Evolutionary conservation across 1,284 basidiomycete species (phyloP).

Genomic region (Spongiforma sp.): DNA sequence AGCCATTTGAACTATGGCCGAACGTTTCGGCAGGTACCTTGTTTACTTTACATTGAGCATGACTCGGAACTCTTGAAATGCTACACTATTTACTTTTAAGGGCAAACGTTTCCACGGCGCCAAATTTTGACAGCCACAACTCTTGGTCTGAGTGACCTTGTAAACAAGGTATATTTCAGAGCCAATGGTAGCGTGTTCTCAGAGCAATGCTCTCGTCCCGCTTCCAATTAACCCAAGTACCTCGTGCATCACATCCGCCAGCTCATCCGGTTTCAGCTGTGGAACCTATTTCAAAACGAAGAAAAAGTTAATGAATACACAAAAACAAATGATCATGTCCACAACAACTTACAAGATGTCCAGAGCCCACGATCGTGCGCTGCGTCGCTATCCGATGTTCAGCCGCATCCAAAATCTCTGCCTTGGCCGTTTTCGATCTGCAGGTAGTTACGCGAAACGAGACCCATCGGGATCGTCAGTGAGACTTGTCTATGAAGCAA

Average conservation of each 20-base stretch:
- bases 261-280: constrained; percentile 36
- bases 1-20: no score
- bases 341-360: constrained; percentile 32
- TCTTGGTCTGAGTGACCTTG: no score
- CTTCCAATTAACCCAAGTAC: constrained; percentile 25
- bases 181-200: constrained; percentile 5
- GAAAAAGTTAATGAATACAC: not conserved
- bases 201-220: constrained; percentile 20
- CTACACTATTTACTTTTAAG: no score
- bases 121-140: no score
- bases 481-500: no score
- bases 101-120: no score
- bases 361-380: constrained; percentile 31
- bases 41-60: no score
- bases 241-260: constrained; percentile 32
- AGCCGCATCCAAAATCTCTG: constrained; percentile 36
- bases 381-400: constrained; percentile 26
- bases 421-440: constrained; percentile 32
- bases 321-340: not conserved
- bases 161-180: not conserved
- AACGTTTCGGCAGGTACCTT: no score
- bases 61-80: no score
- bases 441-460: not conserved
- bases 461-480: no score
- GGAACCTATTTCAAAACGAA: constrained; percentile 21